phyloP scores from a whole-genome alignment of 2,329 filamentous ascomycete genomes.

The Aspergillus sergii region DNA sequence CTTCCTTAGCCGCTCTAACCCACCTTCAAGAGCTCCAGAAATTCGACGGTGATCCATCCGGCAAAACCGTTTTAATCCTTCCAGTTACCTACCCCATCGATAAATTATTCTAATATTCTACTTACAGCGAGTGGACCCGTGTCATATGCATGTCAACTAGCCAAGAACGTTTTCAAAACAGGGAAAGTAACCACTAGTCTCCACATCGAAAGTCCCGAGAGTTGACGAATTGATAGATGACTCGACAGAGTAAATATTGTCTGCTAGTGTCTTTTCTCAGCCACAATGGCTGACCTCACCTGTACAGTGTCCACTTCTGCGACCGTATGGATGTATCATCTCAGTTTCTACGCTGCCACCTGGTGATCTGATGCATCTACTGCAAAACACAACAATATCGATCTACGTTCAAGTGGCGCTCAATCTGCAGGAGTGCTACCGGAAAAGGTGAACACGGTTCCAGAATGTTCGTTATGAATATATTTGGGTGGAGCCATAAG shows the following conservation, averaged over 20 bases:
- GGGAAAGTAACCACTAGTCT: conserved; percentile 54
- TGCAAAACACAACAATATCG: neutral
- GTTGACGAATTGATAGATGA: conserved; percentile 47
- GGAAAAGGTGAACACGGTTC: conserved; percentile 32
- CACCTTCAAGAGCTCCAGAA: conserved; percentile 48
- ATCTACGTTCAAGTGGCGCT: conserved; percentile 24
- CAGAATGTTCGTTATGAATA: conserved; percentile 43
- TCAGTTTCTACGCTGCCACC: conserved; percentile 41
- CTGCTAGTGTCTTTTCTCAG: neutral
- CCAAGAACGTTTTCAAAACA: conserved; percentile 54
- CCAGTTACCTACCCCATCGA: conserved; percentile 26
- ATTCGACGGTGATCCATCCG: conserved; percentile 50
- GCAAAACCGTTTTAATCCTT: conserved; percentile 56
- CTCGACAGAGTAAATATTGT: conserved; percentile 38
- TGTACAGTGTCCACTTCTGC: conserved; percentile 48
- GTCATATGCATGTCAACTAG: conserved; percentile 51
- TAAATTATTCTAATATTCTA: neutral
- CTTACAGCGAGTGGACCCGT: conserved; percentile 50
- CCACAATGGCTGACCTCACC: neutral
- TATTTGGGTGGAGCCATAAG: conserved; percentile 45
- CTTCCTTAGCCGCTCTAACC: conserved; percentile 47
- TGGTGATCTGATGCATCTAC: conserved; percentile 30
- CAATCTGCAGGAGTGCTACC: conserved; percentile 42
- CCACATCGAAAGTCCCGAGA: conserved; percentile 53
- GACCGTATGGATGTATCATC: conserved; percentile 38